Evolutionary conservation across 768 basidiomycete species (phyloP), one percentile per base, ranked within the genome.

Genomic region (Amylocystis lapponica): DNA sequence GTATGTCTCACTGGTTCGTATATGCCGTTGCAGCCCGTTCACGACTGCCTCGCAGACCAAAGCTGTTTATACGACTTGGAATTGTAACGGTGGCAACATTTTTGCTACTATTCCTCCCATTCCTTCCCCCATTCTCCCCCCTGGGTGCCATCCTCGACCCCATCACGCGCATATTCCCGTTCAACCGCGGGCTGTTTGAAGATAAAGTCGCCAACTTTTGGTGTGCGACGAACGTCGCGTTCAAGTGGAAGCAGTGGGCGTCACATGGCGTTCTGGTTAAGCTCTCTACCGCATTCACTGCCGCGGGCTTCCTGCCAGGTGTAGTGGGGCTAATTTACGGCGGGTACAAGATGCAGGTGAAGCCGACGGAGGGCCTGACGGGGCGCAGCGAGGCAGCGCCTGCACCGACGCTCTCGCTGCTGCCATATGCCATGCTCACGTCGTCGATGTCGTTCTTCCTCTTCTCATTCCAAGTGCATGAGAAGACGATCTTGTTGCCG

Each of bases 131-230:
- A 0, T 75, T 88, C 40, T 67, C 78, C 1, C 59, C 69, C 1
- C 39, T 61, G 8, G 49, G 61, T 16, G 56, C 66, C 19, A 72
- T 88, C 48, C 47, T 75, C n/a, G 76, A 81, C 39, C 79, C 86
- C 13, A 68, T 94, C 35, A 68, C 68, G 12, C 81, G 94, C 5
- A 90, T 96, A 43, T 98, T 98, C 60, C 94, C 94, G 0, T 91
- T 98, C 59, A 73, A 77, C 5, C 81, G 94, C 22, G 94, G 93
- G 12, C 69, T 94, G 3, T 94, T 94, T 55, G 92, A 95, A 58
- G 91, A 95, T 67, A 94, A 95, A 57, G 94, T 98, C 19, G 91
- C 94, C 30, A 98, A 98, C 60, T 89, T 95, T 58, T 98, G 94
- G 94, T 96, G 94, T 62, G 88, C 91, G 25, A 79, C 83, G 14